Evolutionary conservation across 371 early-diverging fungal genomes (phyloP).

Genomic region (Mycotypha africana): DNA sequence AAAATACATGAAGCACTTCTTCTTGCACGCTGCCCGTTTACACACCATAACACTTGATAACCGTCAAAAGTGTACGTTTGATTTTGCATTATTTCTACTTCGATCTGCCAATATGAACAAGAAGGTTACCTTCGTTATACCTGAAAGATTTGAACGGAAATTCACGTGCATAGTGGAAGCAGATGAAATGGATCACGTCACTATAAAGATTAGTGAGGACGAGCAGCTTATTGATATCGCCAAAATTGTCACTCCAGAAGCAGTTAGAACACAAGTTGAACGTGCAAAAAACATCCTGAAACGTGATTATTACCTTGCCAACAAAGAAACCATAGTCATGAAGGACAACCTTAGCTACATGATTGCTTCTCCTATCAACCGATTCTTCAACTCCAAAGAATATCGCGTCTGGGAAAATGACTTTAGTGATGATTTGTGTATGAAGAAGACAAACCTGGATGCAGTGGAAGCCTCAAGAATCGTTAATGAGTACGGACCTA

Average conservation of each 20-base stretch:
- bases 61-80: constrained; percentile 3
- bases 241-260: constrained; percentile 5
- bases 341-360: constrained; percentile 1
- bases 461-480: no score
- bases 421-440: not conserved
- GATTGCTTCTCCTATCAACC: not conserved
- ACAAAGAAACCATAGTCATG: not conserved
- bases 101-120: constrained; percentile 3
- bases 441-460: no score
- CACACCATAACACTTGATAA: constrained; percentile 4
- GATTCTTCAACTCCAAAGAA: constrained; percentile 2
- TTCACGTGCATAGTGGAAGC: constrained; percentile 6
- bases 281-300: constrained; percentile 1
- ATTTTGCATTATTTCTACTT: constrained; percentile 6
- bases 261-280: constrained; percentile 3
- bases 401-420: not conserved
- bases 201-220: constrained; percentile 5
- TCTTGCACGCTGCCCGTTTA: constrained; percentile 3
- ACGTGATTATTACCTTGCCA: not conserved
- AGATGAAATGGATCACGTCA: constrained; percentile 5
- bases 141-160: constrained; percentile 8
- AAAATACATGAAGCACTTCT: constrained; percentile 4
- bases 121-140: constrained; percentile 3
- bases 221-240: constrained; percentile 1
- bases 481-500: no score